Conservation (phyloP, 805 yeast genomes). For the Saturnispora kantuleensis region DNA sequence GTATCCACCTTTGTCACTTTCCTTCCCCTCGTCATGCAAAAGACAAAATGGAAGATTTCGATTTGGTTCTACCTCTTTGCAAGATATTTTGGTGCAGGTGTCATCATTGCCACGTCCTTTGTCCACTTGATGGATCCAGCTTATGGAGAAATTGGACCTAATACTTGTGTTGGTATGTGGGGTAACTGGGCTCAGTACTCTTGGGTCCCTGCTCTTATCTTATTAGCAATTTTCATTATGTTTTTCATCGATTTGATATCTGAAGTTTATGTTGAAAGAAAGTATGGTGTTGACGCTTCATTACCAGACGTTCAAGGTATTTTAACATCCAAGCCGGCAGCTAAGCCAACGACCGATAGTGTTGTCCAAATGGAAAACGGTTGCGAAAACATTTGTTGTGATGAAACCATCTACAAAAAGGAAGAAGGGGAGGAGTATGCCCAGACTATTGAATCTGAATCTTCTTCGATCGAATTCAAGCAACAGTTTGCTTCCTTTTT, state of each 20-base stretch:
- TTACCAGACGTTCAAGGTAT: slow-evolving; percentile 13
- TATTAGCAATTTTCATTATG: slow-evolving; percentile 34
- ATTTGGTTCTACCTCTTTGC: slow-evolving; percentile 53
- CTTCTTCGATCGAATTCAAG: slow-evolving; percentile 7
- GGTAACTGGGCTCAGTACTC: slow-evolving; percentile 42
- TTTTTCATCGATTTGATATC: slow-evolving; percentile 38
- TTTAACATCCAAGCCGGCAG: slow-evolving; percentile 23
- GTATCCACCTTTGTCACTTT: slow-evolving; percentile 46
- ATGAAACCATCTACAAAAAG: slow-evolving; percentile 1
- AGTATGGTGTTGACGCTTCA: slow-evolving; percentile 12
- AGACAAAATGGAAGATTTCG: slow-evolving; percentile 39
- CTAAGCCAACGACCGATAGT: slow-evolving; percentile 15
- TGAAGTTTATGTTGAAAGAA: slow-evolving; percentile 31
- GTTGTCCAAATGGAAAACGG: slow-evolving; percentile 11
- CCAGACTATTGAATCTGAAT: slow-evolving; percentile 8
- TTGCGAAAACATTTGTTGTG: slow-evolving; percentile 5
- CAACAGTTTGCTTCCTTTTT: slow-evolving; percentile 14
- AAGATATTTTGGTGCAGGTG: slow-evolving; percentile 71
- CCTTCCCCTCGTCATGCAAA: slow-evolving; percentile 48
- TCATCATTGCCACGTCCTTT: slow-evolving; percentile 70
- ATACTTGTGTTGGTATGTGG: slow-evolving; percentile 47
- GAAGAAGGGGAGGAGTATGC: slow-evolving; percentile 1
- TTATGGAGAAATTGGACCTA: slow-evolving; percentile 41
- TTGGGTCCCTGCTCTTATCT: slow-evolving; percentile 39
- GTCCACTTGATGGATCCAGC: slow-evolving; percentile 65